Conservation (phyloP, 495 filamentous ascomycete genomes). For the Ramalina intermedia region DNA sequence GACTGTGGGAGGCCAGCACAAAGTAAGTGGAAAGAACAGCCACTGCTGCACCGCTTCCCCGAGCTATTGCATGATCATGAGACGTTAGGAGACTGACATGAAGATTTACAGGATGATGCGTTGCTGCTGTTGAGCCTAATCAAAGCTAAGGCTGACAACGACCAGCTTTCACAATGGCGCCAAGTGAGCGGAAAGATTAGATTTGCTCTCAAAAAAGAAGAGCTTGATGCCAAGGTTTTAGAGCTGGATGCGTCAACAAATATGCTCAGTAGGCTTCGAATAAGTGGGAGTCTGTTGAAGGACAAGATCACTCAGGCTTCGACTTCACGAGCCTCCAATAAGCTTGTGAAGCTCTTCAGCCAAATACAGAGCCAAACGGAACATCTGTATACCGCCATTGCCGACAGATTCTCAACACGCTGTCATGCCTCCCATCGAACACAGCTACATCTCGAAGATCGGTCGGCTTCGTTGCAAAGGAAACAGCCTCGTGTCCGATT, state of each 20-base stretch:
- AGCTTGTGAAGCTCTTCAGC: background rate
- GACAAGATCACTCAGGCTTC: background rate
- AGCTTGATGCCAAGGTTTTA: background rate
- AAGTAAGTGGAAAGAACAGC: background rate
- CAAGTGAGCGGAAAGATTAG: background rate
- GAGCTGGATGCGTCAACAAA: background rate
- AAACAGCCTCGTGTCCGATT: background rate
- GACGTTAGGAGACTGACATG: no score
- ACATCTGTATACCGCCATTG: background rate
- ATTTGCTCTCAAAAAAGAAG: background rate
- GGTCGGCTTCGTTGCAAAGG: background rate
- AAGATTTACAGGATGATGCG: background rate
- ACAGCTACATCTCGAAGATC: background rate
- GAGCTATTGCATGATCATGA: background rate
- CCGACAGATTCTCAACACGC: background rate
- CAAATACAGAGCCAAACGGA: background rate
- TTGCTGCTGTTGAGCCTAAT: background rate
- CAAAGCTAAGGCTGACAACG: background rate
- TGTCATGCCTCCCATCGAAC: slow-evolving; percentile 2
- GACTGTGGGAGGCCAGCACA: background rate
- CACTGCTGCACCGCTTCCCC: no score
- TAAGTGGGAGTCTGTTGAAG: background rate
- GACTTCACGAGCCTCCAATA: background rate
- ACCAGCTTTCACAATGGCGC: background rate
- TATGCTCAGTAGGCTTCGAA: background rate